Evolutionary conservation across 176 grass and related monocot genomes (phyloP).

Genomic region (Areca catechu): DNA sequence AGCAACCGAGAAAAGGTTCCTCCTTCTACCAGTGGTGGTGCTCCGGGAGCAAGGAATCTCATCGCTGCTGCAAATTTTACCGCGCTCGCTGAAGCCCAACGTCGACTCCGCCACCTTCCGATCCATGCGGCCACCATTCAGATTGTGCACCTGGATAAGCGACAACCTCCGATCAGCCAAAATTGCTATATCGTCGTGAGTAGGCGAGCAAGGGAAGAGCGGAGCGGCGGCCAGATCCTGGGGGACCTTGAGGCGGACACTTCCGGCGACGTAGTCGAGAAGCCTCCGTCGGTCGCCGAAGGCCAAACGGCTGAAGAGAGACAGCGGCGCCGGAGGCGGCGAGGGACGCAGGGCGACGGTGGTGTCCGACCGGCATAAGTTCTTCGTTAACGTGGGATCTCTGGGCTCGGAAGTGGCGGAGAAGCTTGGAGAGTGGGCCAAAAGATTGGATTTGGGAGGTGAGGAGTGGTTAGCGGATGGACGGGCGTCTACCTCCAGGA

Average conservation of each 20-base stretch:
- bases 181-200: conserved; percentile 22
- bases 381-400: background rate
- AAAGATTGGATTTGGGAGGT: too few species aligned
- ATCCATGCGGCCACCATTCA: conserved; percentile 30
- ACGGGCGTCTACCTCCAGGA: conserved; percentile 51
- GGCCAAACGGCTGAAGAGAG: conserved; percentile 20
- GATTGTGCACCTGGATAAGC: conserved; percentile 45
- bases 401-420: conserved; percentile 19
- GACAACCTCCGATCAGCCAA: conserved; percentile 46
- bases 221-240: conserved; percentile 37
- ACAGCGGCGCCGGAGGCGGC: background rate
- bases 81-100: background rate
- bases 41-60: background rate
- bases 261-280: conserved; percentile 22
- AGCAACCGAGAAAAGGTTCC: conserved; percentile 42
- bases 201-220: conserved; percentile 43
- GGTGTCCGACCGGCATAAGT: conserved; percentile 1
- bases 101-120: conserved; percentile 21
- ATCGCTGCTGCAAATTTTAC: background rate
- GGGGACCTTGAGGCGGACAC: conserved; percentile 39
- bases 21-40: conserved; percentile 17
- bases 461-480: background rate
- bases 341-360: conserved; percentile 27
- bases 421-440: conserved; percentile 16
- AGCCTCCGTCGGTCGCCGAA: conserved; percentile 35